Evolutionary conservation across 768 basidiomycete species (phyloP).

Genomic region (Termitomyces sp.): DNA sequence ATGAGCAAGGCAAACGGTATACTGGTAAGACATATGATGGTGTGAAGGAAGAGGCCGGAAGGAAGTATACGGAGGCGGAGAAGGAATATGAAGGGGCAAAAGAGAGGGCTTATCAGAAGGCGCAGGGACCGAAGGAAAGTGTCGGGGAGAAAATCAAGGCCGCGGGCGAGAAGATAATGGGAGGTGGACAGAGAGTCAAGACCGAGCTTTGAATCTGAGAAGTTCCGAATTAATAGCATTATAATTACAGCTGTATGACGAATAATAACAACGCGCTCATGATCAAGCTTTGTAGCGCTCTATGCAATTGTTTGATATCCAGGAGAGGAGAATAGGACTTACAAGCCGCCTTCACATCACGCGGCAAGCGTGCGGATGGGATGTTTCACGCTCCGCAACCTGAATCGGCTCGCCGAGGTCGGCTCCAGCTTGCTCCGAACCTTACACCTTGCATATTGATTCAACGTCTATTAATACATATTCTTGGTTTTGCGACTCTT

Average conservation of each 20-base stretch:
- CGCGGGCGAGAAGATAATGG: constrained; percentile 33
- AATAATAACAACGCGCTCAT: too few species aligned
- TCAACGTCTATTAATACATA: too few species aligned
- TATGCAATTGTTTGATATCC: too few species aligned
- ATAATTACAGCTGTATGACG: background rate
- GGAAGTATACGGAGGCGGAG: constrained; percentile 10
- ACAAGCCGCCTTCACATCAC: too few species aligned
- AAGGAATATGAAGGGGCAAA: constrained; percentile 18
- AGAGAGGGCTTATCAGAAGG: constrained; percentile 29
- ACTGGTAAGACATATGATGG: constrained; percentile 24
- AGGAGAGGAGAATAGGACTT: too few species aligned
- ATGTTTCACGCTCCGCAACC: too few species aligned
- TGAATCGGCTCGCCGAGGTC: too few species aligned
- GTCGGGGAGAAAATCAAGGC: constrained; percentile 35
- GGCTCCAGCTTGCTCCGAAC: too few species aligned
- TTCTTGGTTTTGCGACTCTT: too few species aligned
- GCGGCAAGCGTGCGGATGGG: too few species aligned
- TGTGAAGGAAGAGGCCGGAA: constrained; percentile 17
- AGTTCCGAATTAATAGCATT: background rate
- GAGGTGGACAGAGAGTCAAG: constrained; percentile 32
- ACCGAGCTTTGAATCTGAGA: constrained; percentile 31
- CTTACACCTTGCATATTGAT: too few species aligned
- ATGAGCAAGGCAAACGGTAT: constrained; percentile 20
- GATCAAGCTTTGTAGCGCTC: too few species aligned
- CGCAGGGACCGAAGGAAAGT: constrained; percentile 24